These are phyloP conservation scores for Solanum hybrid DNA, from an alignment of 305 asterid species.

Conservation along the genomic window DNA sequence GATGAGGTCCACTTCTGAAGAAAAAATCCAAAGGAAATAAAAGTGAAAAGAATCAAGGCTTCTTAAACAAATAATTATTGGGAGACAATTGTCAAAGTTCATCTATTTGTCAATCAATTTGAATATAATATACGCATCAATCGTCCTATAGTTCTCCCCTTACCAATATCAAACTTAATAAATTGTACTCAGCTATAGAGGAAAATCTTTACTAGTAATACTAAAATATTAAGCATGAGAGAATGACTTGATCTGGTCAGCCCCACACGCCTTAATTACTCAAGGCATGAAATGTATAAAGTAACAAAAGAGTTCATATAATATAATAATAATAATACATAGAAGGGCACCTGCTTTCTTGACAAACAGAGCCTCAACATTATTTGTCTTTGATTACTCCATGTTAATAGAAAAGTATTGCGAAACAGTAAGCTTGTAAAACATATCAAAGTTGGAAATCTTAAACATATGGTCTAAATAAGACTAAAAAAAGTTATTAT, in stretches of 20 bases:
- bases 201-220: not conserved
- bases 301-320: not conserved
- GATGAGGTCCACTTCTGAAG: not conserved
- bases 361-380: constrained; percentile 16
- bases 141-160: not conserved
- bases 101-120: not conserved
- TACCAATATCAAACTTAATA: not conserved
- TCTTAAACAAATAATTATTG: not conserved
- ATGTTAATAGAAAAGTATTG: not conserved
- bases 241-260: constrained; percentile 8
- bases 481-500: not conserved
- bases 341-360: constrained; percentile 16
- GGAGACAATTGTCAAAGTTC: not conserved
- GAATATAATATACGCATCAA: not conserved
- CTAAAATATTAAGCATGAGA: not conserved
- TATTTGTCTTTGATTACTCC: not conserved
- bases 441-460: not conserved
- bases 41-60: not conserved
- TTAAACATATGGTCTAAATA: not conserved
- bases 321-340: not conserved
- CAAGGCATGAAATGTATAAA: not conserved
- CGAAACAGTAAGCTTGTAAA: not conserved
- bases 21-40: too few relatives aligned
- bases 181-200: not conserved
- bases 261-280: constrained; percentile 1